Evolutionary conservation across 257 asterid genomes (phyloP), one percentile per base, ranked within the genome.

Genomic region (Fraxinus excelsior): DNA sequence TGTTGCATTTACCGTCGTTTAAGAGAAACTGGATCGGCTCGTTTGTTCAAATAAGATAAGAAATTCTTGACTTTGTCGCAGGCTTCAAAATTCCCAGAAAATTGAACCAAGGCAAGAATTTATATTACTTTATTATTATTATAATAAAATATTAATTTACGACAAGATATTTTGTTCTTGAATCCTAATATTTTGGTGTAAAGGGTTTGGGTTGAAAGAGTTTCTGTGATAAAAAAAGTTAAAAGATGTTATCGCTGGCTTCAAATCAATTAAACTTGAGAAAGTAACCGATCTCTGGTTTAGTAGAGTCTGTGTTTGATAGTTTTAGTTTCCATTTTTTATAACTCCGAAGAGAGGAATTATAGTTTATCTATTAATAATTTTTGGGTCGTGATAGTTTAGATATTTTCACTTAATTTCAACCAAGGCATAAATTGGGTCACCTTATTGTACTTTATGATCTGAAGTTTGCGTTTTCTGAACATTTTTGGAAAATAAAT

Each of bases 91-190:
- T 49, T 79, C 28, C 72, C 75, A 29, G 71, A 34, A 25, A 65
- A 19, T 40, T 51, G 35, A 40, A 72, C 35, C 70, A n/a, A 77
- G 89, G 85, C 82, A 73, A n/a, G 69, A 31, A 26, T 26, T 25
- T 4, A 46, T 25, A 14, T 29, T 46, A 19, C 0, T 64, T 6
- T 28, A n/a, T 66, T 42, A 12, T 40, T 12, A 2, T 12, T 38
- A 23, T 11, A 28, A 28, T n/a, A 21, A 9, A 18, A 25, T 21
- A 42, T 71, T 76, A 37, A 49, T 56, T 28, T 67, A 7, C 35
- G 37, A 35, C 19, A 9, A 67, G 42, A n/a, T 12, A 62, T 34
- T 56, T 56, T 56, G 74, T 65, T 80, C n/a, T 35, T 62, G 70
- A 58, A 53, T 58, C 42, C 67, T 62, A 21, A 3, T 74, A 25